Conservation (phyloP, 2,329 filamentous ascomycete species). For the Colletotrichum acutatum region DNA sequence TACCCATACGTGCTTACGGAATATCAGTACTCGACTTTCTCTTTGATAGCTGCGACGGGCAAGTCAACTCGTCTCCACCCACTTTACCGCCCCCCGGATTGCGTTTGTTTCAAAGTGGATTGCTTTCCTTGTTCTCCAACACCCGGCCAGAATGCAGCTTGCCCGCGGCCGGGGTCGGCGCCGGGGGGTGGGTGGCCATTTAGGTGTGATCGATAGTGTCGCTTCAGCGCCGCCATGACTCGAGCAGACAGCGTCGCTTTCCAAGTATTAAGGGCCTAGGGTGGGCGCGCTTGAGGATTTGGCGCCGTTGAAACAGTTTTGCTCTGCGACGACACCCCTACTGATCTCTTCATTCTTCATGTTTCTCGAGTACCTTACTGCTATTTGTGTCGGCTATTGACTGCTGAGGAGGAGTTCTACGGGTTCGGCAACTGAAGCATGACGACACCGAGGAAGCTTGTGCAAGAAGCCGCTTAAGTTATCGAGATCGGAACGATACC, state of each 20-base stretch:
- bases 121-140: neutral
- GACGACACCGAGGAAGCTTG: neutral
- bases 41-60: too few relatives aligned
- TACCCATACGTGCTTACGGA: too few relatives aligned
- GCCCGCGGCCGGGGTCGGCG: neutral
- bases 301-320: neutral
- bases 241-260: neutral
- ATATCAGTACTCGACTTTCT: too few relatives aligned
- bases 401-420: neutral
- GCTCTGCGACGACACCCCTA: neutral
- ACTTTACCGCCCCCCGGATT: neutral
- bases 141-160: neutral
- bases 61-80: neutral
- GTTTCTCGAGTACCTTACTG: neutral
- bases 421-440: neutral
- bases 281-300: neutral
- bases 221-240: neutral
- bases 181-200: neutral
- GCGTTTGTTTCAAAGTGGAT: neutral
- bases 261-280: neutral
- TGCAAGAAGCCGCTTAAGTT: neutral
- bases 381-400: neutral
- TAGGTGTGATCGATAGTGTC: neutral
- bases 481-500: neutral
- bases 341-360: neutral